Percentiles rank a stretch among this genome's conserved stretches.
These are phyloP conservation scores for Phlebiopsis flavidoalba DNA, from an alignment of 768 basidiomycete species.

Conservation along the genomic window DNA sequence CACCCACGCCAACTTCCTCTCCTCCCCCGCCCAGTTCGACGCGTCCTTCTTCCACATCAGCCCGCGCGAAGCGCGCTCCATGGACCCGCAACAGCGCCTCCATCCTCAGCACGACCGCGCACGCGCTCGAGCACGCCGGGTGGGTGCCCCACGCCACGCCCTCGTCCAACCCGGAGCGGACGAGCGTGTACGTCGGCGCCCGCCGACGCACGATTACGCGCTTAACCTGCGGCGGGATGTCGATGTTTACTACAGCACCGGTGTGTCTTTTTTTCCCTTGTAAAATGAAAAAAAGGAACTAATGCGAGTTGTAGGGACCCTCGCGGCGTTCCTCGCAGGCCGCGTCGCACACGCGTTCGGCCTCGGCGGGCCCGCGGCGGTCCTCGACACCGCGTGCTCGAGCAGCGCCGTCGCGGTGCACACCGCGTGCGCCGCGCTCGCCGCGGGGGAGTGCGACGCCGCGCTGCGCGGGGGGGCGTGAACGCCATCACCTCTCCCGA, in stretches of 20 bases:
- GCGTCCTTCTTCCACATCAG: conserved; percentile 68
- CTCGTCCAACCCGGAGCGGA: conserved; percentile 41
- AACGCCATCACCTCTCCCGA: conserved; percentile 68
- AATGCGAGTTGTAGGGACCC: conserved; percentile 48
- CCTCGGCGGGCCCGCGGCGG: conserved; percentile 65
- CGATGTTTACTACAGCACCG: conserved; percentile 68
- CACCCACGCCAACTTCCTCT: conserved; percentile 60
- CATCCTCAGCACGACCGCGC: conserved; percentile 61
- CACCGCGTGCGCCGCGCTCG: conserved; percentile 64
- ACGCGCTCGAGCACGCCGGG: conserved; percentile 67
- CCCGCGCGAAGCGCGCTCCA: conserved; percentile 67
- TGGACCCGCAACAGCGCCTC: conserved; percentile 75
- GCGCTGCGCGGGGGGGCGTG: no score
- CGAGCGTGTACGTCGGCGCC: conserved; percentile 64
- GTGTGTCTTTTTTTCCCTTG: conserved; percentile 27
- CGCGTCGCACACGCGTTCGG: conserved; percentile 66
- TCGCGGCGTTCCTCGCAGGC: conserved; percentile 65
- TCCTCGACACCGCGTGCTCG: conserved; percentile 73
- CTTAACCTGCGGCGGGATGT: conserved; percentile 59
- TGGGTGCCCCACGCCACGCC: conserved; percentile 57
- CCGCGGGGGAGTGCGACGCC: no score
- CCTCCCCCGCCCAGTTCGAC: conserved; percentile 56
- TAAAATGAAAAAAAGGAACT: no score
- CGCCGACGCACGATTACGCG: conserved; percentile 63
- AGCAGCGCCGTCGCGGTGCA: conserved; percentile 64